Evolutionary conservation across 495 filamentous ascomycete species (phyloP), one percentile per base, ranked within the genome.

Genomic region (Penicillium silybi): DNA sequence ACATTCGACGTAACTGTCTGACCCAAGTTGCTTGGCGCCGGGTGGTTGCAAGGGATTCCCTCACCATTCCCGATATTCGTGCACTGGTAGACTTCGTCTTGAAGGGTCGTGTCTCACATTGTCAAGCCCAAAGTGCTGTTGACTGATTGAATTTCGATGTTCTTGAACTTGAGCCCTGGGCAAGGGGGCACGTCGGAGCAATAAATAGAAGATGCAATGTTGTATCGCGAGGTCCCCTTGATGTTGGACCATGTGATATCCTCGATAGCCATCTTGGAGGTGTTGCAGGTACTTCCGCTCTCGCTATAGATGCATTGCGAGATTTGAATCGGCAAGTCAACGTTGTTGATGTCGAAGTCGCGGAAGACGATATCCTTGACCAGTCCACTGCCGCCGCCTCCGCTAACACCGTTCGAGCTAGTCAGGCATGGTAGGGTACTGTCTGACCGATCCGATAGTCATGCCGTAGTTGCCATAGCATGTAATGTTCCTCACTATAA

Each of bases 161-260:
- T 61, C 45, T 72, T 68, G 56, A 83, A 83, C 37, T 64, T 68
- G 48, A 77, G 70, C 63, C 49, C 70, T 1, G 59, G 68, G 53
- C 80, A 82, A 5, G 76, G 80, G 18, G 70, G 72, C 0, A 66
- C 55, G 22, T 66, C 58, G 15, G 66, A 70, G 65, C 79, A 82
- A 61, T 83, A 77, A 15, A 84, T 77, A 6, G 73, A 79, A 13
- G 71, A 69, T 1, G 71, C 79, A 20, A 81, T 73, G 55, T 82
- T 82, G 56, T 78, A 81, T 26, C 71, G 59, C 26, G 70, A 68
- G 3, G 80, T 83, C 6, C 79, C 80, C 2, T 71, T 76, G 51
- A 83, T 76, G 58, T 85, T 83, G 46, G 75, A 67, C 75, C 76
- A 85, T 26, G 63, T 71, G 41, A 84, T 66, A 56, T 80, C 71